Evolutionary conservation across 1,284 basidiomycete species (phyloP), one percentile per base, ranked within the genome.

Genomic region (Exsudoporus floridanus): DNA sequence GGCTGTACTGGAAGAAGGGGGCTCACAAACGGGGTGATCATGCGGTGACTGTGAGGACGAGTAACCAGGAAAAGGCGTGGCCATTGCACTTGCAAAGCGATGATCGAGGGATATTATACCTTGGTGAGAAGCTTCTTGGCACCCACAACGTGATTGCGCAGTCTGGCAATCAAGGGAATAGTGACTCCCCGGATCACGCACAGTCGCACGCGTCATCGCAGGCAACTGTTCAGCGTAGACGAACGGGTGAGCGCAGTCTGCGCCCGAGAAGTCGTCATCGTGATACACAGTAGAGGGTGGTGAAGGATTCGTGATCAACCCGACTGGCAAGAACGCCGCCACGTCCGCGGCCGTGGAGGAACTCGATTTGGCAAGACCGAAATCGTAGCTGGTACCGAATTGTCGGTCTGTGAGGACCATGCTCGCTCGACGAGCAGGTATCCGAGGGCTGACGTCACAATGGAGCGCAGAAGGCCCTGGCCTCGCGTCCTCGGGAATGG

Each of bases 41-140:
- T 58, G 67, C 52, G 59, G 60, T 50, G 65, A 67, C 58, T 67
- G 67, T 62, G 61, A 66, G 61, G 67, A 64, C 45, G 60, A 49
- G 64, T 53, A 65, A 61, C 54, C 56, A 66, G 64, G 65, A 42
- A 61, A 63, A 56, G 64, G 67, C 67, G 65, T 69, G 64, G 65
- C 50, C 52, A 63, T 47, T n/a, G 21, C 48, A 54, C 55, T 41
- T 49, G 62, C 50, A 47, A 48, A 68, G 27, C 53, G 57, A 52
- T 54, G 64, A 70, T 68, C 64, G 53, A 65, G 52, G 39, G 60
- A 41, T 12, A 58, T 47, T 33, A 57, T 61, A n/a, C 37, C 40
- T 50, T 47, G 56, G 48, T 54, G 57, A 65, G 47, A 34, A 39
- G 44, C 39, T 16, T 61, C 64, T 52, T 48, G 53, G 42, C 58